These are phyloP conservation scores for Linderina pennispora DNA, from an alignment of 192 early-diverging fungal species.

Conservation along the genomic window DNA sequence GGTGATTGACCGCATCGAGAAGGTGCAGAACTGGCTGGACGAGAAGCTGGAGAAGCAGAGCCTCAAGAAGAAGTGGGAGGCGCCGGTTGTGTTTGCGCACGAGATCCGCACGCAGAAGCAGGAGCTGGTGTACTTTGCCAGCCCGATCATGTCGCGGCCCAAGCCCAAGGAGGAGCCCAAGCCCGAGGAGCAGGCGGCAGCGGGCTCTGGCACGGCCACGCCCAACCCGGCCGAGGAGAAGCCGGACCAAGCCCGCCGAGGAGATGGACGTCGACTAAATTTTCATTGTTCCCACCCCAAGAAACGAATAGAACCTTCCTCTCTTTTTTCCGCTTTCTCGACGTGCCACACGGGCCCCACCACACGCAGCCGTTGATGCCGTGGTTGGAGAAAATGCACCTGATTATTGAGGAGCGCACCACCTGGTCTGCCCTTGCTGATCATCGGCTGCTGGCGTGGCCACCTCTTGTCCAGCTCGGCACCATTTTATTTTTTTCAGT, in stretches of 20 bases:
- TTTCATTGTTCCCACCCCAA: too few relatives aligned
- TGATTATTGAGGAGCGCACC: too few relatives aligned
- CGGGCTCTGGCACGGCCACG: conserved; percentile 29
- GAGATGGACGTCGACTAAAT: conserved; percentile 69
- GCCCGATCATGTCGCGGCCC: conserved; percentile 80
- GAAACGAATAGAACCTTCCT: too few relatives aligned
- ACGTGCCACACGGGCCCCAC: too few relatives aligned
- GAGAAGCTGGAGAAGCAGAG: conserved; percentile 70
- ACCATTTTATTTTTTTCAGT: background rate
- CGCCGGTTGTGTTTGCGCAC: conserved; percentile 59
- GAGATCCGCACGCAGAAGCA: conserved; percentile 65
- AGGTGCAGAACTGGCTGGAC: conserved; percentile 85
- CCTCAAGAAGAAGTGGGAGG: conserved; percentile 66
- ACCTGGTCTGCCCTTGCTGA: too few relatives aligned
- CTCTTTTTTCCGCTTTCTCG: too few relatives aligned
- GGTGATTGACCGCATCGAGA: conserved; percentile 66
- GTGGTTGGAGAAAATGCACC: too few relatives aligned
- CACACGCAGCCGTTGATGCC: too few relatives aligned
- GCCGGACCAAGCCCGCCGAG: conserved; percentile 41
- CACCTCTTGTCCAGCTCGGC: too few relatives aligned
- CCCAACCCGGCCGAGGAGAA: conserved; percentile 36
- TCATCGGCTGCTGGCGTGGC: too few relatives aligned
- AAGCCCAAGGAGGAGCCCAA: conserved; percentile 78
- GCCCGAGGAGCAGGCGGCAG: conserved; percentile 38
- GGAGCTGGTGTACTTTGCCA: conserved; percentile 61